A percentile compares a stretch with the other conserved stretches of the same genome.
Conservation (phyloP, 2,329 filamentous ascomycete species). For the Venturia carpophila region DNA sequence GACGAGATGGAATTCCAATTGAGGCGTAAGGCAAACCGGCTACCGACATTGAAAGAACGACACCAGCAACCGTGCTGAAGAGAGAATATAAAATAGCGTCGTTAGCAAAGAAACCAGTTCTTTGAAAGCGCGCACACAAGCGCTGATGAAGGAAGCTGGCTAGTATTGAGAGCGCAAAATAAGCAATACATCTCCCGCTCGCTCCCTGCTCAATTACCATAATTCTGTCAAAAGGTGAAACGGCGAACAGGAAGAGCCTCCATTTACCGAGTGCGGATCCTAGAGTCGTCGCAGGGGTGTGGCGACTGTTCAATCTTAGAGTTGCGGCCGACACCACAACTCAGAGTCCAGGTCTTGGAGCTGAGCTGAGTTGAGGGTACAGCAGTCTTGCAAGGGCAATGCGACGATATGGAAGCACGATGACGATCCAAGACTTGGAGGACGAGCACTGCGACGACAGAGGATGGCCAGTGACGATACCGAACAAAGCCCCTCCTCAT, state of each 20-base stretch:
- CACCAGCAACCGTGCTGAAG: background rate
- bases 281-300: background rate
- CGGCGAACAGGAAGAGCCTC: background rate
- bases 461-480: background rate
- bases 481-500: background rate
- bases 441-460: background rate
- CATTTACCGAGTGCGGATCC: background rate
- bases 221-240: slow-evolving; percentile 4
- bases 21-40: background rate
- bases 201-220: background rate
- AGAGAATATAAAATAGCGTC: background rate
- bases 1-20: slow-evolving; percentile 6
- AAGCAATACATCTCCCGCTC: slow-evolving; percentile 1
- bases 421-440: background rate
- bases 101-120: background rate
- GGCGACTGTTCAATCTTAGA: background rate
- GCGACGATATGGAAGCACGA: no score
- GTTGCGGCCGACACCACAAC: background rate
- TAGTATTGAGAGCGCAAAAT: background rate
- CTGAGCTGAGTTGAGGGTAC: no score
- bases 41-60: background rate
- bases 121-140: background rate
- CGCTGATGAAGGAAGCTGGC: background rate
- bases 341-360: background rate
- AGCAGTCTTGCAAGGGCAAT: no score